Conservation (phyloP, 768 basidiomycete genomes). For the Tricholoma sp. region DNA sequence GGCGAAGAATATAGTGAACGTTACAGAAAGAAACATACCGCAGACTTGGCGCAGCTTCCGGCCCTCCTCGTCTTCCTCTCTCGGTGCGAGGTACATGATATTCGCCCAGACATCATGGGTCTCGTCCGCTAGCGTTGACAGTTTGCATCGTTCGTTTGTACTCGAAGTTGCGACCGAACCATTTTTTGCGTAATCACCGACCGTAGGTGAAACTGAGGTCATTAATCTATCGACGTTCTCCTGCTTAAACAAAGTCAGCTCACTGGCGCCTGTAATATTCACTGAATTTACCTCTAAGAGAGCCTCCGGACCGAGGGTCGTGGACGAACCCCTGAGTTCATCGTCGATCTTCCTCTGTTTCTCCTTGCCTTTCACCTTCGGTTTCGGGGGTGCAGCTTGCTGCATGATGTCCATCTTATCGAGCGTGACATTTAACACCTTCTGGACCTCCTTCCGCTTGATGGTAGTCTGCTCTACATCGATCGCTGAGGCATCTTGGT, state of each 20-base stretch:
- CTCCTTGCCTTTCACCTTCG: neutral
- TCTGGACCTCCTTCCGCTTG: neutral
- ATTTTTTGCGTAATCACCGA: neutral
- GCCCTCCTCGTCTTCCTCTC: constrained; percentile 22
- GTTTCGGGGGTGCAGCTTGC: constrained; percentile 7
- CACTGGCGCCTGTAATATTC: neutral
- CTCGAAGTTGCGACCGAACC: neutral
- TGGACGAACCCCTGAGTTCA: neutral
- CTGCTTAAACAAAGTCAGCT: neutral
- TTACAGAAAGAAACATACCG: constrained; percentile 17
- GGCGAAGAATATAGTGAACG: no score
- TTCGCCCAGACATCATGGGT: constrained; percentile 36
- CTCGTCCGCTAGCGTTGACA: neutral
- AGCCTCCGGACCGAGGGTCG: neutral
- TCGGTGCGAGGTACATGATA: constrained; percentile 54
- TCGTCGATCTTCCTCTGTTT: neutral
- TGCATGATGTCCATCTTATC: constrained; percentile 45
- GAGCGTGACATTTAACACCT: constrained; percentile 29
- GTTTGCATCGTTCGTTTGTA: neutral
- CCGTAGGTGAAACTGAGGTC: neutral
- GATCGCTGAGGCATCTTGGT: neutral
- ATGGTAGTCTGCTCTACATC: constrained; percentile 11
- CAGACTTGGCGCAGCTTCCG: constrained; percentile 23
- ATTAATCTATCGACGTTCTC: neutral
- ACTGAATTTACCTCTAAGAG: neutral